phyloP scores from a whole-genome alignment of 2,329 filamentous ascomycete species.

The Trichoderma semiorbis region DNA sequence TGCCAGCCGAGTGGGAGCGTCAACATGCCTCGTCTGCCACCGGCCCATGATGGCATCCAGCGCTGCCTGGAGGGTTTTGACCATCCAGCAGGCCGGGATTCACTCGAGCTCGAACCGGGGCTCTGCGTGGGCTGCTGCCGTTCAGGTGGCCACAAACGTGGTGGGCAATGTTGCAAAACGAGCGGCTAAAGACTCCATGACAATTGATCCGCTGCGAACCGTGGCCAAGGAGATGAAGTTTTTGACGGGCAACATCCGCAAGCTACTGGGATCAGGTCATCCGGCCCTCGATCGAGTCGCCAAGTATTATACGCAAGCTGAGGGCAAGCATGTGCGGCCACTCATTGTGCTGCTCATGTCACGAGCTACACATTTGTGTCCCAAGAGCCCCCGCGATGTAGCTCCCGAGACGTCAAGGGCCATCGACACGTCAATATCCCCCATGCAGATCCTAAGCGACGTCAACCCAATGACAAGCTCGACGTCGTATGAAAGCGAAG shows the following conservation, averaged over 20 bases:
- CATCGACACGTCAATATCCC: conserved; percentile 55
- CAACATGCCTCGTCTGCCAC: conserved; percentile 33
- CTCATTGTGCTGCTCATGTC: conserved; percentile 96
- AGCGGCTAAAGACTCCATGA: conserved; percentile 62
- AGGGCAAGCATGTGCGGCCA: conserved; percentile 95
- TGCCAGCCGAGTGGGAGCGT: conserved; percentile 31
- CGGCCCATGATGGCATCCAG: conserved; percentile 26
- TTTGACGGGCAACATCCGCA: conserved; percentile 86
- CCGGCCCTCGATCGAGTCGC: conserved; percentile 91
- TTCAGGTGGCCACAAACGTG: conserved; percentile 66
- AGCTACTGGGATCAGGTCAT: conserved; percentile 90
- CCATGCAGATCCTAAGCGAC: conserved; percentile 64
- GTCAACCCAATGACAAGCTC: conserved; percentile 64
- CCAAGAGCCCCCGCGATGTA: conserved; percentile 50
- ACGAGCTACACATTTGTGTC: conserved; percentile 77
- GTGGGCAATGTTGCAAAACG: conserved; percentile 65
- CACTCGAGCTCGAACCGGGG: conserved; percentile 45
- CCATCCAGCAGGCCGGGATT: conserved; percentile 33
- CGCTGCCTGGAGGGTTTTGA: conserved; percentile 28
- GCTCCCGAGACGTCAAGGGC: conserved; percentile 41
- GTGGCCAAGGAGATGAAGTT: conserved; percentile 98
- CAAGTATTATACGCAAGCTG: conserved; percentile 96
- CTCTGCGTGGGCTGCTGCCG: conserved; percentile 74
- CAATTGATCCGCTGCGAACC: conserved; percentile 80
- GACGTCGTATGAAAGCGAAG: conserved; percentile 41